A percentile compares a stretch with the other conserved stretches of the same genome.
Conservation (phyloP, 345 rosid species). For the Raphanus sativus region DNA sequence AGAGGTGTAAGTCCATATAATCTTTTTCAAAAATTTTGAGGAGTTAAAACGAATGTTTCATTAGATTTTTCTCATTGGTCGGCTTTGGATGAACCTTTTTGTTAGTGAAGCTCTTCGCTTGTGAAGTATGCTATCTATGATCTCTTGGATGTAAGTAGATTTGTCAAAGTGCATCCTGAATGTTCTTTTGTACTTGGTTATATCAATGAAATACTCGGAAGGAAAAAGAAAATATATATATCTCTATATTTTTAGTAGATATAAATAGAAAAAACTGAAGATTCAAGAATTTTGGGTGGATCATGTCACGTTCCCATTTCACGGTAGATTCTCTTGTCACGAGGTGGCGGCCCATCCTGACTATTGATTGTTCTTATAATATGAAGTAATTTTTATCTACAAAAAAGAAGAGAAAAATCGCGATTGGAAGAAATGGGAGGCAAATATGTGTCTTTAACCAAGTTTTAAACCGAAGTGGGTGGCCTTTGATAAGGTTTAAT, state of each 20-base stretch:
- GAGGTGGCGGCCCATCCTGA: constrained; percentile 18
- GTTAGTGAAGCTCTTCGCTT: no score
- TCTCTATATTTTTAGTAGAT: neutral
- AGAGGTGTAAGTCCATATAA: no score
- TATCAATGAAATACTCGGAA: no score
- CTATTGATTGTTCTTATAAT: neutral
- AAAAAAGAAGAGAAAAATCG: neutral
- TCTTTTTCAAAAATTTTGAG: no score
- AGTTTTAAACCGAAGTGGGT: constrained; percentile 15
- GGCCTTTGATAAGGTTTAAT: constrained; percentile 33
- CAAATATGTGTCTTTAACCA: constrained; percentile 25
- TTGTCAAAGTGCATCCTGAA: no score
- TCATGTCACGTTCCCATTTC: constrained; percentile 34
- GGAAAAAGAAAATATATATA: no score
- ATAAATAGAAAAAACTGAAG: neutral
- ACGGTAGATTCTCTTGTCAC: constrained; percentile 32
- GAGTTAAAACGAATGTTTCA: no score
- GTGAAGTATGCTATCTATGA: no score
- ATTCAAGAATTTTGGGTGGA: constrained; percentile 31
- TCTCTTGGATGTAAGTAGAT: no score
- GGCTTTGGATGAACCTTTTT: no score
- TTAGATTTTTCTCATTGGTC: no score
- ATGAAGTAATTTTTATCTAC: neutral
- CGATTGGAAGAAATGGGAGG: constrained; percentile 38
- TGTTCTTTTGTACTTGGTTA: no score